A percentile compares a stretch with the other conserved stretches of the same genome.
Evolutionary conservation across 495 filamentous ascomycete genomes (phyloP).

Genomic region (Penicillium canescens): DNA sequence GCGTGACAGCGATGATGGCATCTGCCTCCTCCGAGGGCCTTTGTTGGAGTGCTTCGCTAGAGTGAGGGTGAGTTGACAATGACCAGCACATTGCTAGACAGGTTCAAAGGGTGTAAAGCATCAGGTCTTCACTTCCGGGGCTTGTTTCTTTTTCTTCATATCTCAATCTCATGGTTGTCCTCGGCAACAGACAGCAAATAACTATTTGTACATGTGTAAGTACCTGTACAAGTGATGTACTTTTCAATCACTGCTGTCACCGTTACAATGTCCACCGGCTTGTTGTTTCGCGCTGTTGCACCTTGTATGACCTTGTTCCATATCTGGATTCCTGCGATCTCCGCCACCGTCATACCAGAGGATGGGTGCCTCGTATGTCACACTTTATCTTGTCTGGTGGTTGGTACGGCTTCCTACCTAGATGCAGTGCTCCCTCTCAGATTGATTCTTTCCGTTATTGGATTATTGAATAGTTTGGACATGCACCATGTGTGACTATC

Average conservation of each 20-base stretch:
- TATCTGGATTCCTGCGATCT: conserved; percentile 2
- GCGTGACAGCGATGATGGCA: conserved; percentile 33
- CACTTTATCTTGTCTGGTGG: background rate
- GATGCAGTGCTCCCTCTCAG: background rate
- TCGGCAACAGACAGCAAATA: conserved; percentile 1
- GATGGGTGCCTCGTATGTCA: background rate
- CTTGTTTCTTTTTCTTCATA: background rate
- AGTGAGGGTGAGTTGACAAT: conserved; percentile 4
- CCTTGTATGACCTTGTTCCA: conserved; percentile 9
- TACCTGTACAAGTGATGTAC: conserved; percentile 1
- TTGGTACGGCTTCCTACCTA: background rate
- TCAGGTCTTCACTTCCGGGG: background rate
- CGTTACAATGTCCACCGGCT: conserved; percentile 17
- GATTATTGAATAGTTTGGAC: background rate
- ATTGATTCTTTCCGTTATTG: background rate
- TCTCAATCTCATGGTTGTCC: background rate
- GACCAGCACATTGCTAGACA: conserved; percentile 25
- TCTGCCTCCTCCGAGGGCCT: conserved; percentile 22
- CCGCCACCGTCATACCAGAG: background rate
- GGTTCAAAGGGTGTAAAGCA: background rate
- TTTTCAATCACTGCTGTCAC: conserved; percentile 8
- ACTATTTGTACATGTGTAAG: background rate
- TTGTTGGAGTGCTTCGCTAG: background rate
- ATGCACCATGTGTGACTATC: background rate
- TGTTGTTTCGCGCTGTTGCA: conserved; percentile 3